These are phyloP conservation scores for Entomortierella beljakovae DNA, from an alignment of 192 early-diverging fungal genomes.

Conservation along the genomic window DNA sequence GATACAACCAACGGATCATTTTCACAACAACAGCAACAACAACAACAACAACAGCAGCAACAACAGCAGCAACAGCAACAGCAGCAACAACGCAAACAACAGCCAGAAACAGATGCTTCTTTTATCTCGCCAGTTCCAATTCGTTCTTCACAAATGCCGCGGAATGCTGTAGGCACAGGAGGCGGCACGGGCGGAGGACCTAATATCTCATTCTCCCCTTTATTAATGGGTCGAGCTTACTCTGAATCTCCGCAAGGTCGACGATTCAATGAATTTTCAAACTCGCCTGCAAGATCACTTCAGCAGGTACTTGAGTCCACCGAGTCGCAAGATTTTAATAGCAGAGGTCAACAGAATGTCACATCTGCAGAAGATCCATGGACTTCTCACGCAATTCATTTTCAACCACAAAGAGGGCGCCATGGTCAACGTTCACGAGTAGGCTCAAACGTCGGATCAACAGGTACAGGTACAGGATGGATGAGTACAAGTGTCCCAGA, in stretches of 20 bases:
- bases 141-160: conserved; percentile 1
- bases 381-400: conserved; percentile 10
- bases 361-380: not conserved
- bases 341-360: not conserved
- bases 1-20: too few species aligned
- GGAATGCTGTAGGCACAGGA: conserved; percentile 8
- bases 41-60: too few species aligned
- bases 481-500: conserved; percentile 41
- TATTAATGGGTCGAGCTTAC: not conserved
- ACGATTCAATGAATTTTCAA: conserved; percentile 10
- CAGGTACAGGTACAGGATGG: too few species aligned
- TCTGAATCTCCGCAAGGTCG: conserved; percentile 17
- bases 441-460: conserved; percentile 10
- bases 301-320: conserved; percentile 19
- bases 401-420: conserved; percentile 19
- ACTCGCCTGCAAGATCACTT: conserved; percentile 28
- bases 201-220: conserved; percentile 21
- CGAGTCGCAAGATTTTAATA: not conserved
- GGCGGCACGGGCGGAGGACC: not conserved
- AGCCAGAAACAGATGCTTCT: not conserved
- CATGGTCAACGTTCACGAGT: conserved; percentile 1
- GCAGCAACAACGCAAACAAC: too few species aligned
- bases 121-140: conserved; percentile 9
- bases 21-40: too few species aligned
- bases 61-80: too few species aligned